Evolutionary conservation across 75 land plant genomes (phyloP), one percentile per base, ranked within the genome.

Genomic region (Sequoia sempervirens): DNA sequence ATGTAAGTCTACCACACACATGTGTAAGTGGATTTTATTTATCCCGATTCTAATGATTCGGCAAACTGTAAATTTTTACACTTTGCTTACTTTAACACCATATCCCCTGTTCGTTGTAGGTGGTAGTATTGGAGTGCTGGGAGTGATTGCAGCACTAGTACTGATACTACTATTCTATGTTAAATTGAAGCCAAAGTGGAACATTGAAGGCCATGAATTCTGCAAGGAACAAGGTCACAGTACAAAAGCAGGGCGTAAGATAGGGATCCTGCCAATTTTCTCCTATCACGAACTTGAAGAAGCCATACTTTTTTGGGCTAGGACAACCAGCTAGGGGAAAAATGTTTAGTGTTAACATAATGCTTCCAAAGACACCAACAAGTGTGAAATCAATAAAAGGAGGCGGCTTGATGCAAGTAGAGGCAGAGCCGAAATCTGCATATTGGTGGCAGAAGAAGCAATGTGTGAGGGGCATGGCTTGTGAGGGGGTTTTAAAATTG

Each of bases 251-350:
- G 36, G 73, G 36, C 73, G 14, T 12, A 70, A 70, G n/a, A 70
- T 70, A 28, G 73, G 73, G 4, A 32, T 36, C 43, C 85, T 87
- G 50, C 91, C 45, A 70, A 88, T 53, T 53, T 90, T 87, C 85
- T 68, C 87, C 52, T 82, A 85, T 81, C 58, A 84, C 26, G 82
- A 86, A 70, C 89, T 90, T 45, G 81, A 86, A 23, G 28, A 54
- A 46, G 92, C 93, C 38, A 91, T 93, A 53, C 85, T 50, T 36
- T 53, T 36, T 95, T 95, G 86, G 74, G 52, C 75, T 75, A 78
- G 15, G 66, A 80, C 15, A 90, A 89, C 80, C 15, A 82, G 20
- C 84, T 95, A n/a, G 97, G 97, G 36, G 36, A 0, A 34, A 34
- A 34, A 34, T 34, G 36, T 34, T 34, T 34, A 0, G 36, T n/a